These are phyloP conservation scores for Sphagnum tenellum DNA, from an alignment of 225 moss, liverwort and hornwort genomes.

Conservation along the genomic window DNA sequence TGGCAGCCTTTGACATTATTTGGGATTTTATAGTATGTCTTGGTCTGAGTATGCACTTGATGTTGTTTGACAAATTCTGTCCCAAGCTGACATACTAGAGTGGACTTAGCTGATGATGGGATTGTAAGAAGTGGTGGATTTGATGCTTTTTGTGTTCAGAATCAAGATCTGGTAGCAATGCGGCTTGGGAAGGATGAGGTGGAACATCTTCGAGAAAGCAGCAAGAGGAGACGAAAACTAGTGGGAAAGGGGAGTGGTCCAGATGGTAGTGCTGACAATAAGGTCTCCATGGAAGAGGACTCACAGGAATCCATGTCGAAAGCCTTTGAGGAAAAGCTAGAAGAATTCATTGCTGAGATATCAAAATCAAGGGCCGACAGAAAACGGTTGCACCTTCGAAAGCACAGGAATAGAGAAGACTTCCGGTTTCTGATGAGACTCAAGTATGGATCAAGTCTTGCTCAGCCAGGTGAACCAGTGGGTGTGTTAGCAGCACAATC, in stretches of 20 bases:
- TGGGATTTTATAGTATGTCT: no score
- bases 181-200: constrained; percentile 62
- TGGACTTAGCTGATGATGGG: no score
- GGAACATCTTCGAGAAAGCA: constrained; percentile 16
- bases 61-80: no score
- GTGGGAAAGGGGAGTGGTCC: not conserved
- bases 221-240: not conserved
- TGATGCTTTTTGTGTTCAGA: constrained; percentile 31
- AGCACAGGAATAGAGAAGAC: constrained; percentile 36
- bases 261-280: no score
- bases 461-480: constrained; percentile 94
- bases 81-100: no score
- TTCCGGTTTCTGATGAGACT: constrained; percentile 78
- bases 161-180: constrained; percentile 73
- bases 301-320: constrained; percentile 47
- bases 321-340: constrained; percentile 55
- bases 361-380: constrained; percentile 36
- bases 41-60: no score
- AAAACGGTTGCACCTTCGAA: constrained; percentile 55
- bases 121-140: not conserved
- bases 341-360: constrained; percentile 40
- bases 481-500: constrained; percentile 96
- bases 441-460: constrained; percentile 88
- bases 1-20: no score
- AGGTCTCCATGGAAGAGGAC: constrained; percentile 6